Evolutionary conservation across 176 grass and related monocot species (phyloP).

Genomic region (Carex scoparia): DNA sequence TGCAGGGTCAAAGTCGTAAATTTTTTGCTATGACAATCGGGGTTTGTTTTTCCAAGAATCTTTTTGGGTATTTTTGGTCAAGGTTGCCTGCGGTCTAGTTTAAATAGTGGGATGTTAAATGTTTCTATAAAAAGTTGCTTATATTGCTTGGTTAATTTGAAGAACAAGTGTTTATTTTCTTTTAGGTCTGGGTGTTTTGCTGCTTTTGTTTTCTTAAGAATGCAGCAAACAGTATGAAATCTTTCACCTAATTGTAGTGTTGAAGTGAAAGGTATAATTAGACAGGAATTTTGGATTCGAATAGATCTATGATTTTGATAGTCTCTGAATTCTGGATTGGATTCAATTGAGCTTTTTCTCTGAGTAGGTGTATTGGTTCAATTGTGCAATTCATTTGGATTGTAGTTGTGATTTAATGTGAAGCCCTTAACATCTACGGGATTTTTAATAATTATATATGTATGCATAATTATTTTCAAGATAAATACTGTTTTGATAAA

Average conservation of each 20-base stretch:
- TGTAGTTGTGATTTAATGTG: background rate
- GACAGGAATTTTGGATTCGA: background rate
- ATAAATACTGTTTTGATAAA: background rate
- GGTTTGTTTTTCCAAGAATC: background rate
- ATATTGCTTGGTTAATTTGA: background rate
- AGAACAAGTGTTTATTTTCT: background rate
- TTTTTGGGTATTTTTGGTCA: conserved; percentile 12
- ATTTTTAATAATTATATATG: background rate
- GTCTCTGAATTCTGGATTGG: background rate
- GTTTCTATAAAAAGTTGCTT: background rate
- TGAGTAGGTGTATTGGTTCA: too few relatives aligned
- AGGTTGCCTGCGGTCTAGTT: background rate
- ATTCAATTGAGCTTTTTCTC: background rate
- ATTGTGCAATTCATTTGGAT: background rate
- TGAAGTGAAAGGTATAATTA: background rate
- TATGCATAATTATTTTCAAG: background rate
- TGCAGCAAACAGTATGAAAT: background rate
- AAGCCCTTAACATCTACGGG: background rate
- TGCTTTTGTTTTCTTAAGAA: background rate
- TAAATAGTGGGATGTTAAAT: background rate
- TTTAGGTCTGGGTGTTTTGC: background rate
- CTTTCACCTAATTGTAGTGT: background rate
- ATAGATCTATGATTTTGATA: background rate
- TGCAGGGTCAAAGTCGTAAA: background rate
- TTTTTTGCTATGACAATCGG: background rate